Conservation (phyloP, 148 eudicot species). For the Rhododendron kiyosumense region DNA sequence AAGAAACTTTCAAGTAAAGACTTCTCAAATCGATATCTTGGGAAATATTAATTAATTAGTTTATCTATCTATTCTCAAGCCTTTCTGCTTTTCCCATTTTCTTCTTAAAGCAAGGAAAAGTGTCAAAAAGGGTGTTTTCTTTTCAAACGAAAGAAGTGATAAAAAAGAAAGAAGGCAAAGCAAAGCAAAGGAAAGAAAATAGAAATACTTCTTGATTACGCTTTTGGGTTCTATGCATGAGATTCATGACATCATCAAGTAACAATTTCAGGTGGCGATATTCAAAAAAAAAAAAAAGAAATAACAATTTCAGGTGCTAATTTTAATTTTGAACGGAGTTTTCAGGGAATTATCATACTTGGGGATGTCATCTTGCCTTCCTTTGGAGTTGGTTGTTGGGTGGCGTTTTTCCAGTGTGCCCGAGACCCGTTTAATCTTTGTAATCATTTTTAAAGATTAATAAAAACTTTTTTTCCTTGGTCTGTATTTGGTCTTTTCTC, state of each 20-base stretch:
- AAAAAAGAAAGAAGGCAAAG: background rate
- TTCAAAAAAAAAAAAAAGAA: no score
- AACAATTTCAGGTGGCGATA: background rate
- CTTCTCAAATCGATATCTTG: background rate
- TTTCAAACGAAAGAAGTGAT: background rate
- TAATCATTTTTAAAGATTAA: no score
- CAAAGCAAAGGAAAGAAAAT: background rate
- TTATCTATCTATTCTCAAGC: background rate
- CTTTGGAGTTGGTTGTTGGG: no score
- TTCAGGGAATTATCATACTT: background rate
- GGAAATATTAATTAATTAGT: background rate
- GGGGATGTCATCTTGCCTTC: no score
- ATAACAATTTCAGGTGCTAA: background rate
- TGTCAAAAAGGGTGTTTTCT: background rate
- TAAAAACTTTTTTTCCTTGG: no score
- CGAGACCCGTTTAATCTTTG: no score
- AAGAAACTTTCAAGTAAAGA: background rate
- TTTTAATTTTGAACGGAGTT: background rate
- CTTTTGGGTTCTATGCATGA: slow-evolving; percentile 5
- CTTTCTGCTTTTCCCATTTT: background rate
- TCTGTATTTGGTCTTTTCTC: no score
- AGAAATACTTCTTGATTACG: background rate
- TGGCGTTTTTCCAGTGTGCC: no score
- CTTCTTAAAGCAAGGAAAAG: background rate
- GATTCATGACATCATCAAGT: background rate